Conservation (phyloP, 106 monocot genomes). For the Dioscorea zingiberensis region DNA sequence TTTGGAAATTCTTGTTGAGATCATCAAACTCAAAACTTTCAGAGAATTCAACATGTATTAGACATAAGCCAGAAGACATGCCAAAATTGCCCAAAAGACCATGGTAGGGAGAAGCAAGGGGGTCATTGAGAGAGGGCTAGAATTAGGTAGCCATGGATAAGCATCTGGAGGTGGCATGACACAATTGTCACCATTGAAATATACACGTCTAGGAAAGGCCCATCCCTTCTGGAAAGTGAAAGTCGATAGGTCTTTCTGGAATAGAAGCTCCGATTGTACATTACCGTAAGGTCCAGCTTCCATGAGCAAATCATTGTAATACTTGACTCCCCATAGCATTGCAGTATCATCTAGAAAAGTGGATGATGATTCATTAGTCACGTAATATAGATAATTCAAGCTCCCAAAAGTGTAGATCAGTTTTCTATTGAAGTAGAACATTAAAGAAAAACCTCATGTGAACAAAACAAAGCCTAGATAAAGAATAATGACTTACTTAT, state of each 20-base stretch:
- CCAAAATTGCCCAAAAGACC: conserved; percentile 23
- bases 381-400: too few relatives aligned
- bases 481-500: conserved; percentile 68
- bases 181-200: conserved; percentile 93
- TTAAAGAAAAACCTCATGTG: not conserved
- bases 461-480: too few relatives aligned
- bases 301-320: conserved; percentile 87
- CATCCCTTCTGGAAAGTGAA: conserved; percentile 84
- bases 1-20: too few relatives aligned
- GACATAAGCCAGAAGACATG: conserved; percentile 21
- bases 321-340: conserved; percentile 85
- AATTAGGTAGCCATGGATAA: conserved; percentile 80
- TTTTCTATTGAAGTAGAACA: too few relatives aligned
- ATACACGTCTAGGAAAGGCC: conserved; percentile 80
- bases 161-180: conserved; percentile 80
- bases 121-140: conserved; percentile 9
- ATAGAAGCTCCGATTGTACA: conserved; percentile 77
- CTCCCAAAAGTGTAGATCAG: too few relatives aligned
- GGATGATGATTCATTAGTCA: not conserved
- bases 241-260: conserved; percentile 49
- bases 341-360: conserved; percentile 65
- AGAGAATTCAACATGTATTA: not conserved
- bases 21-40: too few relatives aligned
- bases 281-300: conserved; percentile 71
- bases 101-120: conserved; percentile 14